phyloP scores from a whole-genome alignment of 495 filamentous ascomycete species.

The Penicillium alfredii region DNA sequence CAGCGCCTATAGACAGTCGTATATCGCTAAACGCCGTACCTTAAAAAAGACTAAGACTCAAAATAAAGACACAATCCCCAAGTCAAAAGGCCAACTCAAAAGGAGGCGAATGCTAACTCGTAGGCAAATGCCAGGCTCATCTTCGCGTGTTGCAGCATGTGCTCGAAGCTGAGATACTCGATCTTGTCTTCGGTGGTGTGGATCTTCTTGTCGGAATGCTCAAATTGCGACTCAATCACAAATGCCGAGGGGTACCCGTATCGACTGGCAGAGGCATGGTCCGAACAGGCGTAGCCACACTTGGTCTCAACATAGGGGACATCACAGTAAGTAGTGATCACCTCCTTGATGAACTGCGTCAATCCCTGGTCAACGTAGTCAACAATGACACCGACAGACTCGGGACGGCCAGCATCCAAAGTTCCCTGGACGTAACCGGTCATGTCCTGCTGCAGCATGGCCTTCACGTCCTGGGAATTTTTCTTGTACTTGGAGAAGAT shows the following conservation, averaged over 20 bases:
- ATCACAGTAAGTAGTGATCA: slow-evolving; percentile 81
- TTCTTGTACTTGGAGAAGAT: slow-evolving; percentile 84
- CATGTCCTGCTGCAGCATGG: slow-evolving; percentile 99
- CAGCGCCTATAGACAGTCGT: slow-evolving; percentile 12
- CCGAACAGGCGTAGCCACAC: slow-evolving; percentile 96
- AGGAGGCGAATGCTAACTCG: slow-evolving; percentile 59
- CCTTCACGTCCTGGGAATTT: slow-evolving; percentile 70
- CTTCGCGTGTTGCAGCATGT: slow-evolving; percentile 96
- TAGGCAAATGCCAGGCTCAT: slow-evolving; percentile 86
- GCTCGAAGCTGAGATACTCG: slow-evolving; percentile 85
- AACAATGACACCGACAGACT: slow-evolving; percentile 87
- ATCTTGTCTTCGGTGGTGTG: slow-evolving; percentile 86
- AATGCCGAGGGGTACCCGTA: slow-evolving; percentile 94
- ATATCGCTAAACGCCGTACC: slow-evolving; percentile 17
- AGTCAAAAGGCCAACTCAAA: slow-evolving; percentile 18
- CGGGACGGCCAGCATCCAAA: slow-evolving; percentile 71
- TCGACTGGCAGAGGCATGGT: slow-evolving; percentile 94
- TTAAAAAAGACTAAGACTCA: slow-evolving; percentile 2
- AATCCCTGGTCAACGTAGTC: slow-evolving; percentile 81
- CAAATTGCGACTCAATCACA: slow-evolving; percentile 87
- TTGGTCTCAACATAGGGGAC: slow-evolving; percentile 88
- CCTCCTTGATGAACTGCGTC: slow-evolving; percentile 86
- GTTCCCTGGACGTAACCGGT: slow-evolving; percentile 85
- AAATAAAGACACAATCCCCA: slow-evolving; percentile 1
- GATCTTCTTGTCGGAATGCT: slow-evolving; percentile 80